Conservation (phyloP, 306 rosid genomes). For the Gynostemma pentaphyllum region DNA sequence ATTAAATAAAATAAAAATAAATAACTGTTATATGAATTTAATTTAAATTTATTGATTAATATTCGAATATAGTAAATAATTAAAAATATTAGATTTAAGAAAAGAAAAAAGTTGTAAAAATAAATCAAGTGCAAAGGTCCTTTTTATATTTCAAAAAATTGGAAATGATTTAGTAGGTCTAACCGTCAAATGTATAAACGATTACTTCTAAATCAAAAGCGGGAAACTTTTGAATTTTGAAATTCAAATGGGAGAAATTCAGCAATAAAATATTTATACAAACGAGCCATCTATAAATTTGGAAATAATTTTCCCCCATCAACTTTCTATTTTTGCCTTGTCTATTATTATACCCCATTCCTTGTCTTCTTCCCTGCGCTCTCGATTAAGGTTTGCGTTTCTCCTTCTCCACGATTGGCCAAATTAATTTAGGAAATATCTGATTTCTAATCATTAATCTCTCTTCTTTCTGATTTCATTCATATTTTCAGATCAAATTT, state of each 20-base stretch:
- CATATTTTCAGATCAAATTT: not conserved
- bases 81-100: too few species aligned
- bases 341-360: not conserved
- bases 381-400: not conserved
- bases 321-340: not conserved
- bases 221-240: not conserved
- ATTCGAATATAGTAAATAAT: too few species aligned
- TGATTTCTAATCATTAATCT: not conserved
- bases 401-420: not conserved
- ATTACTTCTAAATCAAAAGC: not conserved
- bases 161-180: too few species aligned
- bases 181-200: not conserved
- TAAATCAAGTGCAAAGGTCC: too few species aligned
- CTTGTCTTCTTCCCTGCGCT: not conserved
- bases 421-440: not conserved
- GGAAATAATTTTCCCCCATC: not conserved
- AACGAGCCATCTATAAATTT: not conserved
- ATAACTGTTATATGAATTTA: too few species aligned
- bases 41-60: too few species aligned
- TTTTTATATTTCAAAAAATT: too few species aligned
- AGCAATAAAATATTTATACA: not conserved
- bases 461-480: not conserved
- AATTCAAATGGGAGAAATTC: slow-evolving; percentile 2
- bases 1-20: too few species aligned
- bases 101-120: too few species aligned